Percentiles rank a stretch among this genome's conserved stretches.
These are phyloP conservation scores for Pilobolus umbonatus DNA, from an alignment of 192 early-diverging fungal species.

Conservation along the genomic window DNA sequence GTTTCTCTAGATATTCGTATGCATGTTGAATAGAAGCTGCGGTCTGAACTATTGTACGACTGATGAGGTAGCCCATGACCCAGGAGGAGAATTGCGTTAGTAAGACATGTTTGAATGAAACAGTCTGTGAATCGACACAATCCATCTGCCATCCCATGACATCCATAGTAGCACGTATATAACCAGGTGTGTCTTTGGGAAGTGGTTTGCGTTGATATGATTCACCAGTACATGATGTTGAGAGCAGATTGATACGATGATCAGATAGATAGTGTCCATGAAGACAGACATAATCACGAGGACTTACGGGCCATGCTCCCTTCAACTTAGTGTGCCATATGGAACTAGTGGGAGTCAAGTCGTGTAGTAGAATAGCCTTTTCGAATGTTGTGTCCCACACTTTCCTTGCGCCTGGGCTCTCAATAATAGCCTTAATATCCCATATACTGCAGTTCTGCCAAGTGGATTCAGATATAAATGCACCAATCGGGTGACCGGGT, in stretches of 20 bases:
- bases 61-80: not conserved
- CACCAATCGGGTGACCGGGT: conserved; percentile 35
- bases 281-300: conserved; percentile 20
- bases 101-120: conserved; percentile 33
- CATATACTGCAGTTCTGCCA: conserved; percentile 43
- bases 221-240: conserved; percentile 18
- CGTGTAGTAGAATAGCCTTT: conserved; percentile 32
- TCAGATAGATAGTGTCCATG: conserved; percentile 12
- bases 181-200: conserved; percentile 23
- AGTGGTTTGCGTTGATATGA: conserved; percentile 14
- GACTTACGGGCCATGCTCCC: conserved; percentile 36
- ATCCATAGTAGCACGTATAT: conserved; percentile 12
- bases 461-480: conserved; percentile 32
- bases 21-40: not conserved
- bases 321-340: conserved; percentile 39
- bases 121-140: conserved; percentile 1
- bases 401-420: conserved; percentile 34
- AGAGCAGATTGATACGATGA: conserved; percentile 16
- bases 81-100: conserved; percentile 21
- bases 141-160: conserved; percentile 15
- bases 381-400: conserved; percentile 33
- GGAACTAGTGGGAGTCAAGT: conserved; percentile 33
- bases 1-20: conserved; percentile 8
- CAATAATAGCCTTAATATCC: conserved; percentile 45
- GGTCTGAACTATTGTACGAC: not conserved